phyloP scores from a whole-genome alignment of 192 early-diverging fungal genomes.

The Backusella mclennaniae region DNA sequence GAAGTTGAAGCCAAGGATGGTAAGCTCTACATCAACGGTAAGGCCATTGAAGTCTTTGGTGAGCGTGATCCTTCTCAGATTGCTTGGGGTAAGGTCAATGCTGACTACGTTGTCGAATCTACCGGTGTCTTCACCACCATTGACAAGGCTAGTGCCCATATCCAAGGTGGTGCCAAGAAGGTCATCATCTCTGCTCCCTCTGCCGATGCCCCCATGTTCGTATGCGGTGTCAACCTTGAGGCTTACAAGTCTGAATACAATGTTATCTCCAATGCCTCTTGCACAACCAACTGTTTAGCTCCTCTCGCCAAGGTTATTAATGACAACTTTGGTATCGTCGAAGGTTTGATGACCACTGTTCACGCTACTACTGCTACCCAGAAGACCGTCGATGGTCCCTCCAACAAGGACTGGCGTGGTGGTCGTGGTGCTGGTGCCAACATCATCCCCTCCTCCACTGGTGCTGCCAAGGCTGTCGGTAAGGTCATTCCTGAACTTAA shows the following conservation, averaged over 20 bases:
- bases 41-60: slow-evolving; percentile 70
- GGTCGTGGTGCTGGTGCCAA: slow-evolving; percentile 93
- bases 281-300: slow-evolving; percentile 99
- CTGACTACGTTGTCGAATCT: slow-evolving; percentile 95
- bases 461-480: slow-evolving; percentile 99
- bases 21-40: slow-evolving; percentile 89
- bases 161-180: slow-evolving; percentile 96
- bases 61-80: slow-evolving; percentile 84
- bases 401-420: slow-evolving; percentile 95
- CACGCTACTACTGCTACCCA: slow-evolving; percentile 99
- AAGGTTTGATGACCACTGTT: slow-evolving; percentile 98
- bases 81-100: slow-evolving; percentile 82
- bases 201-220: slow-evolving; percentile 97
- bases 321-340: slow-evolving; percentile 93
- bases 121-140: slow-evolving; percentile 97
- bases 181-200: slow-evolving; percentile 99
- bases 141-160: slow-evolving; percentile 83
- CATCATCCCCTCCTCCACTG: slow-evolving; percentile 98
- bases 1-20: slow-evolving; percentile 74
- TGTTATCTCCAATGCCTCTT: slow-evolving; percentile 98
- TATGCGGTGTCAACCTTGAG: slow-evolving; percentile 95
- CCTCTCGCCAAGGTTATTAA: slow-evolving; percentile 97
- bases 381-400: slow-evolving; percentile 99
- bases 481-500: slow-evolving; percentile 93
- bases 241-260: slow-evolving; percentile 83